Evolutionary conservation across 352 stramenopile genomes (phyloP).

Genomic region (Thraustochytrium sp.): DNA sequence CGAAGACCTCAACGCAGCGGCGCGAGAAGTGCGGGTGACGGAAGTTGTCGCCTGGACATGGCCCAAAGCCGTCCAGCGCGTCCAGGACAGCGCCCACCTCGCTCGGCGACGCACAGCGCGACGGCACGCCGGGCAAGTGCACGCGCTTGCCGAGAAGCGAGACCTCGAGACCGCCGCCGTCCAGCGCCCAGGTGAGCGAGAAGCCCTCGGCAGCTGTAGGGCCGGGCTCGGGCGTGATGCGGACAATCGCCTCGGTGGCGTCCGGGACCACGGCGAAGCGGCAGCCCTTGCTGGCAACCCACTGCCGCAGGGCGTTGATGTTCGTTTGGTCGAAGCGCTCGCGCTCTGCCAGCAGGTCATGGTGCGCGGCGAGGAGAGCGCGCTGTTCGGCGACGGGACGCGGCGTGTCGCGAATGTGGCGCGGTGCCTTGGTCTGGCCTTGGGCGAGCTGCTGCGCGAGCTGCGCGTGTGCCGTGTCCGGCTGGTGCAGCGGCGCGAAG

Average conservation of each 20-base stretch:
- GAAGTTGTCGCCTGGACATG: neutral
- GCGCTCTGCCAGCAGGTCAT: neutral
- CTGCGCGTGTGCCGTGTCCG: neutral
- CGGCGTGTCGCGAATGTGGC: neutral
- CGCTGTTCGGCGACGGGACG: neutral
- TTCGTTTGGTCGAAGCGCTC: neutral
- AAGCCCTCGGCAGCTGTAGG: neutral
- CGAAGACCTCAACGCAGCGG: conserved; percentile 1
- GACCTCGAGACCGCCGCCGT: neutral
- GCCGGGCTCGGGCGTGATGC: too few relatives aligned
- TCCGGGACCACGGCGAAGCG: neutral
- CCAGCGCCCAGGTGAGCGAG: neutral
- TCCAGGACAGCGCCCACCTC: neutral
- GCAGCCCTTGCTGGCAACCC: neutral
- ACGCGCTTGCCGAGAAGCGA: neutral
- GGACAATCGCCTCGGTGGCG: neutral
- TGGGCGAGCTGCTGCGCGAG: neutral
- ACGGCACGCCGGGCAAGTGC: neutral
- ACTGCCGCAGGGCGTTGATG: neutral
- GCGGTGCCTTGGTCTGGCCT: neutral
- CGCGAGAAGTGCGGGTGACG: neutral
- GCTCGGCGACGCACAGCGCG: neutral
- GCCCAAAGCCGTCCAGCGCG: neutral
- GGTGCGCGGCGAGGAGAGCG: neutral
- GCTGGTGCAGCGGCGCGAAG: neutral